Evolutionary conservation across 2,329 filamentous ascomycete genomes (phyloP), one percentile per base, ranked within the genome.

Genomic region (Xylariaceae sp.): DNA sequence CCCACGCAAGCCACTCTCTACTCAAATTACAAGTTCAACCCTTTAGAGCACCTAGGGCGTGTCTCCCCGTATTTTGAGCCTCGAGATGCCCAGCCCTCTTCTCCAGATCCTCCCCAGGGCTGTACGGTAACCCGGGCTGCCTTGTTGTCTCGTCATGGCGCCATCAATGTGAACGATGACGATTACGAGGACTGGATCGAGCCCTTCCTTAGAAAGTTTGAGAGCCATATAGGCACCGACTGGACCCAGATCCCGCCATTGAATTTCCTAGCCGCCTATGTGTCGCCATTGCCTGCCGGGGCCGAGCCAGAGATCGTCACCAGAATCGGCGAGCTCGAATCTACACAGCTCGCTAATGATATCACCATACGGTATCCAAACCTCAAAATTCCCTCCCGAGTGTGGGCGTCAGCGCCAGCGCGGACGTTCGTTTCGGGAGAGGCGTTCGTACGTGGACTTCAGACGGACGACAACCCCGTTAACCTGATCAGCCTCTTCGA

Each of bases 381-480:
- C 43, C 71, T 88, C 44, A 75, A 73, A 50, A 65, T 78, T 3
- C 84, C 85, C 0, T 73, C 75, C 56, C 78, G 78, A 46, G 75
- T 88, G 0, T 88, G 84, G 84, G 78, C 84, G 1, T 85, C 82
- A 5, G 85, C 83, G 0, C 84, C 85, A 0, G 83, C 87, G 68
- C 73, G 85, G 18, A 88, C 85, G 0, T 74, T 77, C 46, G 77
- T 83, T 68, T 84, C 81, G 10, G 83, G 84, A 0, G 72, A 82
- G 62, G 79, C 80, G 0, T 79, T 88, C 19, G 82, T 86, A 21
- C 75, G 79, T 2, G 84, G 84, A 0, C 73, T 85, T 9, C 79
- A 84, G 59, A 71, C 73, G 2, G 77, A 77, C 45, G 80, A 79
- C 62, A 77, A 80, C 55, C 73, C 75, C 50, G 84, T 86, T 56